These are phyloP conservation scores for Calonectria montana DNA, from an alignment of 2,329 filamentous ascomycete genomes.

Conservation along the genomic window DNA sequence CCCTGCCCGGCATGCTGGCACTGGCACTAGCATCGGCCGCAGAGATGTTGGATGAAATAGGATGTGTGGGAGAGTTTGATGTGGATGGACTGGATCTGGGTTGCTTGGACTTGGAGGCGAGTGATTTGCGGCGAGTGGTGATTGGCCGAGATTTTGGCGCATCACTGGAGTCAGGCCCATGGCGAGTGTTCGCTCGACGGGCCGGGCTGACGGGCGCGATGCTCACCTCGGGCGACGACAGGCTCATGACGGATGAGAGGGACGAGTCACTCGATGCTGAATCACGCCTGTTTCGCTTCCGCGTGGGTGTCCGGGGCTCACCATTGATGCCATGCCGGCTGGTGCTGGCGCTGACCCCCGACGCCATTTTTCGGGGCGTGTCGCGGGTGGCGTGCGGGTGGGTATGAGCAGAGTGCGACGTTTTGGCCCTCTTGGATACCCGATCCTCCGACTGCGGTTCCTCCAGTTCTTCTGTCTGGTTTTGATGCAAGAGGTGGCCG, in stretches of 20 bases:
- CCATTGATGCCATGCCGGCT: slow-evolving; percentile 28
- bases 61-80: slow-evolving; percentile 49
- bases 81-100: slow-evolving; percentile 51
- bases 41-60: slow-evolving; percentile 34
- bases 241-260: slow-evolving; percentile 53
- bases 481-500: slow-evolving; percentile 56
- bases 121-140: slow-evolving; percentile 53
- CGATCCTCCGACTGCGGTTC: slow-evolving; percentile 38
- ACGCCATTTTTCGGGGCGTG: slow-evolving; percentile 42
- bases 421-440: slow-evolving; percentile 53
- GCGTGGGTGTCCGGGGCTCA: slow-evolving; percentile 49
- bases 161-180: slow-evolving; percentile 47
- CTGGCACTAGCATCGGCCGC: slow-evolving; percentile 37
- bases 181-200: slow-evolving; percentile 41
- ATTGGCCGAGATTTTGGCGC: slow-evolving; percentile 54
- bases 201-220: slow-evolving; percentile 42
- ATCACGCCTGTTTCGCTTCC: slow-evolving; percentile 48
- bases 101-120: slow-evolving; percentile 51
- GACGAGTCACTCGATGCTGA: slow-evolving; percentile 57
- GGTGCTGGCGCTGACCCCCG: slow-evolving; percentile 19
- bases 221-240: slow-evolving; percentile 53
- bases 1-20: slow-evolving; percentile 55
- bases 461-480: slow-evolving; percentile 26
- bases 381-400: slow-evolving; percentile 38
- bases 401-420: slow-evolving; percentile 40